Base-by-base conservation (phyloP, 1,284 basidiomycete species). In the Porodaedalea pini region DNA sequence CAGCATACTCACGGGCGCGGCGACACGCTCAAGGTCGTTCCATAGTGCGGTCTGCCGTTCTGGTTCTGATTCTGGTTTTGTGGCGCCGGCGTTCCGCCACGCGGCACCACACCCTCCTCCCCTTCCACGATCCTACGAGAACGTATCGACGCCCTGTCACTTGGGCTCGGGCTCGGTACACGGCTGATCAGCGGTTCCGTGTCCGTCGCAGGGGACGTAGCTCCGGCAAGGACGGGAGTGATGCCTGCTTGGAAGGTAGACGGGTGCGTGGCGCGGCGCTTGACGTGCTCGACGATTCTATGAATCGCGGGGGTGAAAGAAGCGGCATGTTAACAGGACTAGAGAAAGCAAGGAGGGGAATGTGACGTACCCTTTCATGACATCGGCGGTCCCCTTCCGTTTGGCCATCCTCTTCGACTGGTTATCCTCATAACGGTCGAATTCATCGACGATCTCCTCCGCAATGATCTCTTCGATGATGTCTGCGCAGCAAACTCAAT, bases 371-470 rank as follows among this genome's bases (percentile, higher is more conserved):
- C 89, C 89, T 66, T 86, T 80, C 92, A 94, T 94, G 54, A 93
- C 78, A 7, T 84, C 79, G 7, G 87, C 80, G 6, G 85, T 90
- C 8, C 86, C 88, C 60, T 81, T 73, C 25, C 92, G 78, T 64
- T 80, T 86, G 0, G 88, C 89, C 15, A 77, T 76, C 51, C 78
- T 78, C 69, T 93, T 93, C 47, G 82, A 85, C 54, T 85, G 83
- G 67, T 94, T 95, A 65, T 93, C 91, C 63, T 90, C 85, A 65
- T 89, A 94, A 19, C 85, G 79, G 72, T 96, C 92, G 3, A 92
- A 94, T 71, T 95, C 92, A 67, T 95, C 92, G 37, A 94, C 85
- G 53, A 92, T 92, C 71, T 94, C 92, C 70, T 90, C 90, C 0
- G 86, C 85, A 19, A 93, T 89, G 62, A 94, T 92, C 77, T 95